Conservation (phyloP, 768 basidiomycete genomes). For the Rhodotorula babjevae region DNA sequence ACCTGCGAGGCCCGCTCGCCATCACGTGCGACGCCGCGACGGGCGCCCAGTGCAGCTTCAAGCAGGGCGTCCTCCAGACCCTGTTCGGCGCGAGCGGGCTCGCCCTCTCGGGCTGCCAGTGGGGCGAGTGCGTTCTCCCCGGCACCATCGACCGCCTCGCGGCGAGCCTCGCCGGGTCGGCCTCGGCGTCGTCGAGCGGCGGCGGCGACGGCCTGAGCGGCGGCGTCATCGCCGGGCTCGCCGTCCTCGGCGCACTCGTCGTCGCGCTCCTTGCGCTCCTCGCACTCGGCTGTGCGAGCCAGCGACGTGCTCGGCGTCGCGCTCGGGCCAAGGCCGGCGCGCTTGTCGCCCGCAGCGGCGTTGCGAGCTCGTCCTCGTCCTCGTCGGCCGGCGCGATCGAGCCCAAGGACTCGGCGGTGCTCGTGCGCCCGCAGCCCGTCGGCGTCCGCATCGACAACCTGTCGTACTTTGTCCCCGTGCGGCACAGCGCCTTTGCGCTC, state of each 20-base stretch:
- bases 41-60: constrained; percentile 64
- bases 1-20: constrained; percentile 60
- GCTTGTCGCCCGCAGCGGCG: constrained; percentile 30
- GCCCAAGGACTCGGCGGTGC: not conserved
- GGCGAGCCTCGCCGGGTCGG: constrained; percentile 28
- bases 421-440: constrained; percentile 26
- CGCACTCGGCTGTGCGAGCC: constrained; percentile 59
- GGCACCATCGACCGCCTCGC: constrained; percentile 61
- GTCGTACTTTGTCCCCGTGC: constrained; percentile 10
- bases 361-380: not conserved
- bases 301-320: constrained; percentile 58
- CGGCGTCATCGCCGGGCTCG: constrained; percentile 86
- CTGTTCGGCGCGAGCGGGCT: constrained; percentile 74
- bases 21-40: constrained; percentile 61
- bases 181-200: constrained; percentile 43
- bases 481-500: not conserved
- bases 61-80: constrained; percentile 61
- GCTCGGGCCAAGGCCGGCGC: constrained; percentile 47
- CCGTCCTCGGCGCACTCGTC: constrained; percentile 68
- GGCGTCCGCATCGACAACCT: constrained; percentile 11
- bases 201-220: constrained; percentile 56
- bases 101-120: constrained; percentile 65
- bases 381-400: too few species aligned
- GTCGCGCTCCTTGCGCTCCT: constrained; percentile 60
- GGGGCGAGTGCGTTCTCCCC: constrained; percentile 85